These are phyloP conservation scores for Phytophthora pistaciae DNA, from an alignment of 352 stramenopile species.

Conservation along the genomic window DNA sequence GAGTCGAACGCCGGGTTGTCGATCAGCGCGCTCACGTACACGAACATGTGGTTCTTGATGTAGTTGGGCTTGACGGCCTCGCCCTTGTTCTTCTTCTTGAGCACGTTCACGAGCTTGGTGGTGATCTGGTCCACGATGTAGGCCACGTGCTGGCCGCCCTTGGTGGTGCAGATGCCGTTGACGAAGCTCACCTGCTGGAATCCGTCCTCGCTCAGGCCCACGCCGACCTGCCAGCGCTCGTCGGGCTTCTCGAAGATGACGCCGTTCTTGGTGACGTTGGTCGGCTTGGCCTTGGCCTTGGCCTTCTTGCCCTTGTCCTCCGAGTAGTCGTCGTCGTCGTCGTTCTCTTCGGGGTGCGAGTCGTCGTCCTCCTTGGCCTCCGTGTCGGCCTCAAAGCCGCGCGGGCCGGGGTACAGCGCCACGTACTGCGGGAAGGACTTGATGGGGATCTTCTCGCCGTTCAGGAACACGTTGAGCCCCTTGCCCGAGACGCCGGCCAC, in stretches of 20 bases:
- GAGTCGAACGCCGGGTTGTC: slow-evolving; percentile 99
- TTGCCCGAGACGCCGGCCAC: slow-evolving; percentile 96
- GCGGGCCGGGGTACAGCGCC: slow-evolving; percentile 82
- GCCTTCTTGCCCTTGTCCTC: slow-evolving; percentile 35
- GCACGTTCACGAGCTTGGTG: slow-evolving; percentile 88
- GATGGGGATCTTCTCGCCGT: slow-evolving; percentile 93
- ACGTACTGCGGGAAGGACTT: slow-evolving; percentile 96
- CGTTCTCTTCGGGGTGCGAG: slow-evolving; percentile 36
- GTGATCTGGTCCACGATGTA: slow-evolving; percentile 93
- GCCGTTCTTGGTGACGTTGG: slow-evolving; percentile 46
- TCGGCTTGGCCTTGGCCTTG: slow-evolving; percentile 35
- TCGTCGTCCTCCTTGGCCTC: slow-evolving; percentile 47
- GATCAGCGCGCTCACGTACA: slow-evolving; percentile 98
- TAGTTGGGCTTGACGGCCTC: slow-evolving; percentile 95
- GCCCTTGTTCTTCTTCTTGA: slow-evolving; percentile 96
- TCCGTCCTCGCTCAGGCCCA: slow-evolving; percentile 93
- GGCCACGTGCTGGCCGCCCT: slow-evolving; percentile 97
- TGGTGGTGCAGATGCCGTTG: slow-evolving; percentile 97
- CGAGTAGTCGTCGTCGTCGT: slow-evolving; percentile 40
- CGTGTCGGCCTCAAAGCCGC: slow-evolving; percentile 38
- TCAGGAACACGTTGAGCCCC: slow-evolving; percentile 94
- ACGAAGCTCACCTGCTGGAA: slow-evolving; percentile 98
- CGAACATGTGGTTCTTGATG: slow-evolving; percentile 95
- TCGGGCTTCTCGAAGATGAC: slow-evolving; percentile 96
- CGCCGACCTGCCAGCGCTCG: slow-evolving; percentile 94